Evolutionary conservation across 2,329 filamentous ascomycete genomes (phyloP).

Genomic region (Escovopsis weberi): DNA sequence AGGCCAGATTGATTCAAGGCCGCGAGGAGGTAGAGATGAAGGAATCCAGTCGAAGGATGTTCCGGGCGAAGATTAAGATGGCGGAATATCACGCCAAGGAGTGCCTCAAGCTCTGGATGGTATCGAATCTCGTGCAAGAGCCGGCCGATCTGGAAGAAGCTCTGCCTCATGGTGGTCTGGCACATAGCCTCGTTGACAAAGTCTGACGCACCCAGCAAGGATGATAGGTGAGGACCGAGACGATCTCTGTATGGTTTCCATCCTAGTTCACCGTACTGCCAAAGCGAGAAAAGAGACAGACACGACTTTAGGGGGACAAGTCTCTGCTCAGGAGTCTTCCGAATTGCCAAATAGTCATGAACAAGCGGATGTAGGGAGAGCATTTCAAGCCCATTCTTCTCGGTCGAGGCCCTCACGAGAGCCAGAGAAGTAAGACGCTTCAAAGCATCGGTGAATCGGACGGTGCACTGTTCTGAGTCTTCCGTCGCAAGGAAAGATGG

Average conservation of each 20-base stretch:
- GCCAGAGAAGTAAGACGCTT: conserved; percentile 1
- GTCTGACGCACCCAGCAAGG: background rate
- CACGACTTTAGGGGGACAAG: background rate
- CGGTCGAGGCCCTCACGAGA: background rate
- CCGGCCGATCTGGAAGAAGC: background rate
- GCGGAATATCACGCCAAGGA: background rate
- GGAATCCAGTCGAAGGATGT: background rate
- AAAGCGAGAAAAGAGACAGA: background rate
- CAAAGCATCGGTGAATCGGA: background rate
- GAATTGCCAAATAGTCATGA: conserved; percentile 1
- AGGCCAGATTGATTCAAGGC: background rate
- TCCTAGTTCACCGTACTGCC: background rate
- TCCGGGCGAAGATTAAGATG: background rate
- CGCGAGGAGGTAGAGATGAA: background rate
- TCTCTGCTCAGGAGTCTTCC: background rate
- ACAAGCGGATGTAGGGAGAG: conserved; percentile 3
- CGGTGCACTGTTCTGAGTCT: background rate
- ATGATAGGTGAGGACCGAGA: conserved; percentile 1
- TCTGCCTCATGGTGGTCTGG: background rate
- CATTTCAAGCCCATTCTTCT: background rate
- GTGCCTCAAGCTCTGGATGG: background rate
- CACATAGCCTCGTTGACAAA: background rate
- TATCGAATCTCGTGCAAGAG: background rate
- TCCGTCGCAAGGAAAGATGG: background rate
- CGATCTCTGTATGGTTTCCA: conserved; percentile 1